A percentile compares a stretch with the other conserved stretches of the same genome.
Evolutionary conservation across 106 monocot genomes (phyloP).

Genomic region (Amphibolis antarctica): DNA sequence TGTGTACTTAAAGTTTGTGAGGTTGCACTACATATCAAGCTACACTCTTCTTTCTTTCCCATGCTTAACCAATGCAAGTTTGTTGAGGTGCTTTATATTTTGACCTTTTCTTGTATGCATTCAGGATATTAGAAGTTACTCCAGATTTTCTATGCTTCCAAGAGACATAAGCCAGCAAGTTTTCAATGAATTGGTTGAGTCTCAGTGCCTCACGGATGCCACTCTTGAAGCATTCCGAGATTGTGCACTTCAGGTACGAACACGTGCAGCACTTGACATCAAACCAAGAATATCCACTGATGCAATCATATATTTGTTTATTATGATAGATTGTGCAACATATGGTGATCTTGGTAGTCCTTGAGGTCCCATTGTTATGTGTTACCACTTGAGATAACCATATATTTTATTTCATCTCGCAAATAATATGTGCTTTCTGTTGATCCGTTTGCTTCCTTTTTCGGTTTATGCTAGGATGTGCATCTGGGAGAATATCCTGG

Average conservation of each 20-base stretch:
- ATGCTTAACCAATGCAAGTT: not conserved
- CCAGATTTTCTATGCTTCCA: slow-evolving; percentile 74
- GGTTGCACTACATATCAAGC: slow-evolving; percentile 21
- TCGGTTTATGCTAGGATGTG: slow-evolving; percentile 49
- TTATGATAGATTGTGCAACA: too few species aligned
- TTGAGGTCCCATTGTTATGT: too few species aligned
- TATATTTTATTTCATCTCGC: too few species aligned
- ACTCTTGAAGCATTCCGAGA: slow-evolving; percentile 75
- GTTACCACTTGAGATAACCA: too few species aligned
- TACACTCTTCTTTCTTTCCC: not conserved
- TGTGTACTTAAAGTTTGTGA: slow-evolving; percentile 64
- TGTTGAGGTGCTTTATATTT: slow-evolving; percentile 1
- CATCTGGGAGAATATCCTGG: slow-evolving; percentile 84
- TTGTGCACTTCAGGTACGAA: slow-evolving; percentile 81
- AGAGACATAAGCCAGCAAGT: slow-evolving; percentile 97
- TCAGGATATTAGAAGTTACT: slow-evolving; percentile 79
- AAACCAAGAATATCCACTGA: too few species aligned
- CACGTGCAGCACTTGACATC: not conserved
- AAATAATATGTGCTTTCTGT: not conserved
- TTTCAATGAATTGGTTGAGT: slow-evolving; percentile 76
- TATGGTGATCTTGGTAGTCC: too few species aligned
- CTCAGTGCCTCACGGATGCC: slow-evolving; percentile 40
- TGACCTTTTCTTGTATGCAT: not conserved
- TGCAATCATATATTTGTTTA: too few species aligned
- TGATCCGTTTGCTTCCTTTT: not conserved